Base-by-base conservation (phyloP, 2,329 filamentous ascomycete genomes). In the Didymella segeticola region DNA sequence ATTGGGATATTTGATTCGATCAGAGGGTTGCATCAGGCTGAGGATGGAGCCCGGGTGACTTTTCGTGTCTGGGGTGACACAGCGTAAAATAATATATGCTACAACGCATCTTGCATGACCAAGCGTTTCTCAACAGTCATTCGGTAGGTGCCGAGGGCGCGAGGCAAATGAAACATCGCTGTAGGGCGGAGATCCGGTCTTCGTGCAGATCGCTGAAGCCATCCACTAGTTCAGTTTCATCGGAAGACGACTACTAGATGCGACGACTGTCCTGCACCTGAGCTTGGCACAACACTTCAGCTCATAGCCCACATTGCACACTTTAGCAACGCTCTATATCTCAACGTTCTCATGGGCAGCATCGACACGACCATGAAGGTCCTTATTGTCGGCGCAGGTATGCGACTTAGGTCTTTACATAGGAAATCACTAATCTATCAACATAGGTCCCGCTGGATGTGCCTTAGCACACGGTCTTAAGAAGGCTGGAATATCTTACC, bases 381-480 rank as follows among this genome's bases (percentile, higher is more conserved):
- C 7, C 51, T 68, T n/a, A 52, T 68, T 11, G 62, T 68, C 7
- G 66, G 66, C 34, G 66, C 66, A 50, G 66, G 66, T 67, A 39
- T 14, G 34, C n/a, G 12, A 14, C 20, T 12, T 2, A 14, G 3
- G 10, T 11, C n/a, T 5, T 17, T n/a, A 17, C 4, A 6, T 3
- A 7, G 22, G 19, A 22, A 6, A 34, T 23, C 31, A 22, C 39
- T 53, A 5, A 56, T 39, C 54, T 26, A 34, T 31, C 56, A 25
- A 36, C 31, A 7, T 48, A 78, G 77, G 76, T 14, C 75, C 73
- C 36, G 77, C 75, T 14, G 76, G 77, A 8, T 75, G 77, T 47
- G 69, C 74, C 1, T 65, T 76, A 20, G 76, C 77, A 5, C 75
- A 79, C 38, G 76, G 76, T 2, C 60, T 78, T 8, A 75, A 73